Percentiles rank a stretch among this genome's conserved stretches.
phyloP scores from a whole-genome alignment of 2,329 filamentous ascomycete species.

The Aspergillus ruber region DNA sequence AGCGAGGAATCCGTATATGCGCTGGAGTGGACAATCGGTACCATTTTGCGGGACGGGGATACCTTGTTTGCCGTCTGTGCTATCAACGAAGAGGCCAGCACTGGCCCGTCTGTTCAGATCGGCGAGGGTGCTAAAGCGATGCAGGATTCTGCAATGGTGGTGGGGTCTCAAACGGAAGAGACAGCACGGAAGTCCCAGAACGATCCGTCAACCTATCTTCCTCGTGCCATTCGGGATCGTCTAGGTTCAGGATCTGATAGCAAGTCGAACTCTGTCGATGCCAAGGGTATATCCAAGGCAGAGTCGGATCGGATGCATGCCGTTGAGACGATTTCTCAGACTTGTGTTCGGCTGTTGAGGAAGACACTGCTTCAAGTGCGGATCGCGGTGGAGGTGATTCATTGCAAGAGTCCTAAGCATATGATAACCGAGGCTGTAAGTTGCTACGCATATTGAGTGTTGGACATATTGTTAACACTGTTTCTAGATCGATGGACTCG shows the following conservation, averaged over 20 bases:
- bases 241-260: slow-evolving; percentile 34
- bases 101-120: slow-evolving; percentile 45
- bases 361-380: slow-evolving; percentile 90
- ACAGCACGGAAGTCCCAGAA: slow-evolving; percentile 36
- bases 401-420: slow-evolving; percentile 96
- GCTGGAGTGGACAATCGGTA: slow-evolving; percentile 95
- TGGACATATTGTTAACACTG: slow-evolving; percentile 5
- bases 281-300: slow-evolving; percentile 50
- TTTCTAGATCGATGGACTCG: slow-evolving; percentile 74
- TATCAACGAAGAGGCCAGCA: slow-evolving; percentile 69
- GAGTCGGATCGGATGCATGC: slow-evolving; percentile 77
- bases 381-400: slow-evolving; percentile 90
- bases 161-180: slow-evolving; percentile 56
- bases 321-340: slow-evolving; percentile 75
- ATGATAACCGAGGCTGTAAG: slow-evolving; percentile 83
- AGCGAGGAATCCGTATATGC: slow-evolving; percentile 93
- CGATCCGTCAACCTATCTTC: slow-evolving; percentile 21
- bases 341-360: slow-evolving; percentile 75
- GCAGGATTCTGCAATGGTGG: slow-evolving; percentile 66
- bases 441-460: slow-evolving; percentile 7
- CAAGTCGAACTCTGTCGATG: slow-evolving; percentile 40
- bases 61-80: slow-evolving; percentile 91
- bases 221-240: slow-evolving; percentile 27
- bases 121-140: slow-evolving; percentile 69
- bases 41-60: slow-evolving; percentile 87